phyloP scores from a whole-genome alignment of 2,329 filamentous ascomycete genomes.

The Botrytis deweyae region DNA sequence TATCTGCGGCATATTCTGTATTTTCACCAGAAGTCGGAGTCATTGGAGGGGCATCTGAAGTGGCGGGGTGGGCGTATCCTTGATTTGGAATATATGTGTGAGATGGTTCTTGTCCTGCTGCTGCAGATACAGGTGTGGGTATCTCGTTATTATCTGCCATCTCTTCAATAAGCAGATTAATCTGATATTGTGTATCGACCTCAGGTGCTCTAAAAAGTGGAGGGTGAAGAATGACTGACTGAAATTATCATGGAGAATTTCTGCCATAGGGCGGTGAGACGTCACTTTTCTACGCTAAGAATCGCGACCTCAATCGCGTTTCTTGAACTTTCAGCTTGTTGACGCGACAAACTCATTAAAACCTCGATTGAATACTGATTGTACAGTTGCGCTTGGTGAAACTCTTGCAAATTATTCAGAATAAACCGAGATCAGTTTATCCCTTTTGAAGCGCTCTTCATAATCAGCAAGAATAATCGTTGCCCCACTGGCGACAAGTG shows the following conservation, averaged over 20 bases:
- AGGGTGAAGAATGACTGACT: conserved; percentile 13
- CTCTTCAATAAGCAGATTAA: not conserved
- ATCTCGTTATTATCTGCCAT: conserved; percentile 28
- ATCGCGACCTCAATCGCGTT: conserved; percentile 19
- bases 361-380: not conserved
- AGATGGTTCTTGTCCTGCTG: conserved; percentile 47
- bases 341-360: conserved; percentile 14
- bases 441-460: conserved; percentile 15
- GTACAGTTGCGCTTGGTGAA: not conserved
- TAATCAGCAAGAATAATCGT: conserved; percentile 1
- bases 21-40: conserved; percentile 36
- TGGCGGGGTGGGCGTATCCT: conserved; percentile 45
- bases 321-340: conserved; percentile 18
- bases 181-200: not conserved
- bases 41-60: conserved; percentile 39
- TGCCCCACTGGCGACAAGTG: conserved; percentile 26
- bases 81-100: conserved; percentile 51
- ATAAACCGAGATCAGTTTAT: not conserved
- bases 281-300: conserved; percentile 13
- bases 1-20: conserved; percentile 39
- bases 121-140: conserved; percentile 27
- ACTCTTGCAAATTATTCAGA: not conserved
- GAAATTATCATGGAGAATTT: conserved; percentile 19
- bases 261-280: conserved; percentile 17
- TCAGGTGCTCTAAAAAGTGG: not conserved